A percentile compares a stretch with the other conserved stretches of the same genome.
phyloP scores from a whole-genome alignment of 768 basidiomycete genomes.

The Pleurotus sapidus region DNA sequence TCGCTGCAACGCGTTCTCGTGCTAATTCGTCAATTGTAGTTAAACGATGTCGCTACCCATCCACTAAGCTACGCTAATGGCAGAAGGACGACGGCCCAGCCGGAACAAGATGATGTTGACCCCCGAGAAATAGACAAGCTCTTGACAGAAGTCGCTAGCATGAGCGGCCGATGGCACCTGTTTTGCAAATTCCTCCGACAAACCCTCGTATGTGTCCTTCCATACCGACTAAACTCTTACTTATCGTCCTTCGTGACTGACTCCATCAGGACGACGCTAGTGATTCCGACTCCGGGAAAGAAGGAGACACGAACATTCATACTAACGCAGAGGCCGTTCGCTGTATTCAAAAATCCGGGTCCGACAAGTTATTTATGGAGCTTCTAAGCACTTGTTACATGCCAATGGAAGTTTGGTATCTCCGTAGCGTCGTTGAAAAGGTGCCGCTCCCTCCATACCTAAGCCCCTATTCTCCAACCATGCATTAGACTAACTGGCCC shows the following conservation, averaged over 20 bases:
- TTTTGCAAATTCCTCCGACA: constrained; percentile 86
- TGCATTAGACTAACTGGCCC: neutral
- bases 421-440: constrained; percentile 83
- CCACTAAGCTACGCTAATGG: constrained; percentile 25
- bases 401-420: constrained; percentile 92
- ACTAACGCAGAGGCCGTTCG: constrained; percentile 14
- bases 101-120: constrained; percentile 64
- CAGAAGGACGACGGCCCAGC: constrained; percentile 22
- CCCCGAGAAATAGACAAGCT: constrained; percentile 90
- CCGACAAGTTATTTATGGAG: constrained; percentile 59
- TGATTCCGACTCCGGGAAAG: constrained; percentile 12
- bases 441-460: constrained; percentile 30
- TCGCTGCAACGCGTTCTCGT: neutral
- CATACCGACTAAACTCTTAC: neutral
- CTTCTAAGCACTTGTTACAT: constrained; percentile 75
- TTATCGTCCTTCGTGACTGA: no score
- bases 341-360: constrained; percentile 47
- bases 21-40: neutral
- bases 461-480: constrained; percentile 7
- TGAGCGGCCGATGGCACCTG: constrained; percentile 89
- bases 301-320: neutral
- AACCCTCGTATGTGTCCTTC: constrained; percentile 49
- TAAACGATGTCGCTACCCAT: neutral
- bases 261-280: constrained; percentile 17
- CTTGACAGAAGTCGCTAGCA: constrained; percentile 83